Conservation (phyloP, 495 filamentous ascomycete species). For the Astrothelium macrocarpum region DNA sequence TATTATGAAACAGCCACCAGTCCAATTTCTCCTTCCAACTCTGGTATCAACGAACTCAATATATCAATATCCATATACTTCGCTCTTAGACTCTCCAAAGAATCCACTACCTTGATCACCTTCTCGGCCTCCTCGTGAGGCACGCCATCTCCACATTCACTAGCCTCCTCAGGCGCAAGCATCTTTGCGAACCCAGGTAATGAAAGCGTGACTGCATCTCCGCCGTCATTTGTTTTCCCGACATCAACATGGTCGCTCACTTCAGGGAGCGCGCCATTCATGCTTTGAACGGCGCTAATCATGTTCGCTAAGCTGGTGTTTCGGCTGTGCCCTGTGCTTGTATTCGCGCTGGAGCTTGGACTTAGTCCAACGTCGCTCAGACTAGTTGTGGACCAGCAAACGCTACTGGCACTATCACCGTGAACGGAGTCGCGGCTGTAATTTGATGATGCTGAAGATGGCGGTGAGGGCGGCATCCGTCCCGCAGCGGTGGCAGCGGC, state of each 20-base stretch:
- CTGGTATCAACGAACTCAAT: background rate
- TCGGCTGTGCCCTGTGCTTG: background rate
- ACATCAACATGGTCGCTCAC: background rate
- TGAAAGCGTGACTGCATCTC: background rate
- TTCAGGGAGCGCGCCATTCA: background rate
- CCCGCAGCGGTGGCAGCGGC: background rate
- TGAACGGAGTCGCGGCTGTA: constrained; percentile 2
- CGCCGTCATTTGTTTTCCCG: background rate
- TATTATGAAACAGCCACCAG: background rate
- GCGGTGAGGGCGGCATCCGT: background rate
- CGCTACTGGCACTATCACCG: background rate
- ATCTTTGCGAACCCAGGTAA: background rate
- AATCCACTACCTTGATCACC: background rate
- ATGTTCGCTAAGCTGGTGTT: background rate
- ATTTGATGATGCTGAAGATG: background rate
- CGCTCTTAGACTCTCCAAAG: background rate
- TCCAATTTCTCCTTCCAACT: background rate
- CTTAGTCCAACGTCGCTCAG: background rate
- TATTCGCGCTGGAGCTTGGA: background rate
- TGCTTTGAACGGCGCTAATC: background rate
- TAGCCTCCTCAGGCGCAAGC: background rate
- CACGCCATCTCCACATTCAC: background rate
- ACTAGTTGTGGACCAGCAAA: background rate
- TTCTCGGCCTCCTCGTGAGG: background rate
- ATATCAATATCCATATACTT: background rate